These are phyloP conservation scores for Malus hybrid DNA, from an alignment of 331 rosid genomes.

Conservation along the genomic window DNA sequence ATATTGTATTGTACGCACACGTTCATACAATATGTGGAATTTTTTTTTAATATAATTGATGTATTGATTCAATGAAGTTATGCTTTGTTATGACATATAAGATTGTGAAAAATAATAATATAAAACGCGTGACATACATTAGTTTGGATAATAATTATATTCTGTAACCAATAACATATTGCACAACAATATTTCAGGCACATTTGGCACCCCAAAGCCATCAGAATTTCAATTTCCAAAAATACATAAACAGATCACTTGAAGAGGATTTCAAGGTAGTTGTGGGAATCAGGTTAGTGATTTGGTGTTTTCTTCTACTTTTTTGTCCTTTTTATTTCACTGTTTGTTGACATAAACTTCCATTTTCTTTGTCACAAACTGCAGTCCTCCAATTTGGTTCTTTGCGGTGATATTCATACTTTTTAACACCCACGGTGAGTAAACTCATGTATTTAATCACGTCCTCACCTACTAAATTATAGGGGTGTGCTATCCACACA, in stretches of 20 bases:
- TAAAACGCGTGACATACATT: neutral
- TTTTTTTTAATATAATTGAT: too few relatives aligned
- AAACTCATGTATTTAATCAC: too few relatives aligned
- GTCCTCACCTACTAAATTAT: too few relatives aligned
- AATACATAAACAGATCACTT: slow-evolving; percentile 60
- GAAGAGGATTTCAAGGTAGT: slow-evolving; percentile 93
- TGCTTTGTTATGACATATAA: too few relatives aligned
- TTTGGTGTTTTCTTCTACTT: neutral
- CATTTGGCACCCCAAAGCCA: slow-evolving; percentile 90
- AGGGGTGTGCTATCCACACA: too few relatives aligned
- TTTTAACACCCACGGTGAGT: slow-evolving; percentile 69
- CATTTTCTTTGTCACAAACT: neutral
- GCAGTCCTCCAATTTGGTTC: slow-evolving; percentile 85
- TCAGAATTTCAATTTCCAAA: slow-evolving; percentile 57
- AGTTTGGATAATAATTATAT: neutral
- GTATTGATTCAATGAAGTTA: too few relatives aligned
- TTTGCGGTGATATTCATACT: slow-evolving; percentile 64
- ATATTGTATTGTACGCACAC: too few relatives aligned
- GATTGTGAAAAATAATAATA: too few relatives aligned
- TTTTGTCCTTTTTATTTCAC: neutral
- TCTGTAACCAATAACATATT: neutral
- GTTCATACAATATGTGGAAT: too few relatives aligned
- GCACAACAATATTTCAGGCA: slow-evolving; percentile 44
- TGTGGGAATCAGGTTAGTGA: slow-evolving; percentile 64
- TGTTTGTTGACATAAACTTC: neutral